Evolutionary conservation across 495 filamentous ascomycete genomes (phyloP), one percentile per base, ranked within the genome.

Genomic region (Lasiosphaeriaceae sp.): DNA sequence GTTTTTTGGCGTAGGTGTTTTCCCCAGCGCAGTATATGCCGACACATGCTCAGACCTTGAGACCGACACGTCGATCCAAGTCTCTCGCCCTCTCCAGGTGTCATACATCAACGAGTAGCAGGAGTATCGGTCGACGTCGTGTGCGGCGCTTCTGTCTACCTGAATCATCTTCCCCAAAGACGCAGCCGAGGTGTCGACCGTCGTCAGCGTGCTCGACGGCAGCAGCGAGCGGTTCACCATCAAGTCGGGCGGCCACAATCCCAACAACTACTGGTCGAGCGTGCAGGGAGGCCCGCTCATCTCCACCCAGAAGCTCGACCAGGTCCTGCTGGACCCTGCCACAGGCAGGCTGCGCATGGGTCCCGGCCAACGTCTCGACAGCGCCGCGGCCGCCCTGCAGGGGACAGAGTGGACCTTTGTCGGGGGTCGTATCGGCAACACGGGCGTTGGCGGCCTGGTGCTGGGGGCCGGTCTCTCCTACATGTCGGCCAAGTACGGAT

Each of bases 401-500:
- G 67, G 72, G 12, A 64, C 74, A 2, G 68, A 71, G 35, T 72
- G 80, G 34, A 71, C 73, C 4, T 77, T 75, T 14, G 62, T 75
- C n/a, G 82, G 83, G 14, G 81, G 78, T 1, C 72, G 82, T 21
- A 79, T 76, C 17, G 69, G 71, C 16, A 70, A 72, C 55, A 73
- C 74, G 1, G 74, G 74, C 7, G 71, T 80, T 3, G 74, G 74
- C 29, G 77, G 78, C 1, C 75, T 74, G 26, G 58, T 73, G 5
- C 61, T 76, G 29, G 72, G 69, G 57, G 64, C 74, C 52, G 80
- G 81, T 1, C 58, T 75, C 11, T 67, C 63, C 23, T 83, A 81
- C 52, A 68, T 84, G 59, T 79, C 79, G 23, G 76, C 76, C 14
- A 73, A 83, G 59, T 82, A 82, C 56, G 83, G 82, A 16, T 83